Base-by-base conservation (phyloP, 306 rosid species). In the Vigna nakashimae region DNA sequence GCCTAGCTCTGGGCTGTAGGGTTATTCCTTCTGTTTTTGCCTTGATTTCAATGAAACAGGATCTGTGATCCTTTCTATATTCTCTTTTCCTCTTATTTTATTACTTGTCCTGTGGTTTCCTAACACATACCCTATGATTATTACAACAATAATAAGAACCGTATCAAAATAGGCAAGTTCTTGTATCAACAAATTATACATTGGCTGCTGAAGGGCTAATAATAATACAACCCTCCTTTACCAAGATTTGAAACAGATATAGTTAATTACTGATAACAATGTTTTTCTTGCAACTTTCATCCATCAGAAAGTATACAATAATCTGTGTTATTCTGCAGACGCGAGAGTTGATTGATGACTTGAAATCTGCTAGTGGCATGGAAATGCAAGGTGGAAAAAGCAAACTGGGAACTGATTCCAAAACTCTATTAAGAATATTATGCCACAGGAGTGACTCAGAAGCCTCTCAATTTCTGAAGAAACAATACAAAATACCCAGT, bases 401-500 rank as follows among this genome's bases (percentile, higher is more conserved):
- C 85, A 95, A 79, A 85, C 87, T 93, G n/a, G 98, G 98, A 80
- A 86, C 96, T 78, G 97, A 95, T 86, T 83, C 93, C 14, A 89
- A 92, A 83, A 95, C 98, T 9, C 79, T 92, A 18, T 50, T 95
- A 77, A 90, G 98, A 89, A 84, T 92, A 83, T 78, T 95, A 34
- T 92, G 98, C 79, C 98, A 95, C 63, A 87, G 98, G 76, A 81
- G 85, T 76, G 98, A 92, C 76, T 81, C 97, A 40, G 98, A 91
- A 73, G 98, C 98, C 65, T 91, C 98, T 46, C 97, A 87, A 38
- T 95, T 95, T 81, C 88, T 95, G 49, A 95, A 92, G 92, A 95
- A 92, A 85, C 98, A 95, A 85, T 95, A 74, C 92, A 95, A 89
- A 84, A 89, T 95, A 30, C 98, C 98, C 1, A 92, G 87, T 69